A percentile compares a stretch with the other conserved stretches of the same genome.
phyloP scores from a whole-genome alignment of 306 rosid species.

The Adenanthera pavonina region DNA sequence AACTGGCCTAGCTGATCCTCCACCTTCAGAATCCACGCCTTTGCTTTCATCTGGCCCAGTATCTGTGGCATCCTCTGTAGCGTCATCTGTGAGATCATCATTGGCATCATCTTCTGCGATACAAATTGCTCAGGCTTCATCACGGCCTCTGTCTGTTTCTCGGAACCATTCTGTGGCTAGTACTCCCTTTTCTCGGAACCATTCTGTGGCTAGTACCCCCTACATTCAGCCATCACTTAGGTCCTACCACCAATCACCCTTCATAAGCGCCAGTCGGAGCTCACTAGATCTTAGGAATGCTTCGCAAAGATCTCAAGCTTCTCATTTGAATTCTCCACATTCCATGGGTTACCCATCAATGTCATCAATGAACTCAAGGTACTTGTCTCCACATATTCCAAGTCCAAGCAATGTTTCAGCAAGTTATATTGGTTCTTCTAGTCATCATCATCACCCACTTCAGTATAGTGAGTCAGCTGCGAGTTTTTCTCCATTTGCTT shows the following conservation, averaged over 20 bases:
- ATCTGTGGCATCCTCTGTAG: slow-evolving; percentile 64
- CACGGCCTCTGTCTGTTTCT: slow-evolving; percentile 62
- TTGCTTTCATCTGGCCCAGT: slow-evolving; percentile 52
- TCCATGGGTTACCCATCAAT: slow-evolving; percentile 82
- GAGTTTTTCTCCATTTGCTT: slow-evolving; percentile 90
- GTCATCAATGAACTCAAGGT: slow-evolving; percentile 80
- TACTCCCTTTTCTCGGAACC: slow-evolving; percentile 68
- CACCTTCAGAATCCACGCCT: slow-evolving; percentile 96
- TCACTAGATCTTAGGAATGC: slow-evolving; percentile 82
- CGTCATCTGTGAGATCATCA: slow-evolving; percentile 80
- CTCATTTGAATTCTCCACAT: slow-evolving; percentile 71
- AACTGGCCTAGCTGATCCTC: slow-evolving; percentile 67
- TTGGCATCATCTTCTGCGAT: slow-evolving; percentile 80
- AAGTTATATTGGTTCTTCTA: slow-evolving; percentile 72
- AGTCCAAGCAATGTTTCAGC: slow-evolving; percentile 83
- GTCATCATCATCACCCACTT: slow-evolving; percentile 76
- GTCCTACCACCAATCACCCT: slow-evolving; percentile 70
- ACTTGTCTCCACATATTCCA: slow-evolving; percentile 65
- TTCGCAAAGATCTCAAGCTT: slow-evolving; percentile 85
- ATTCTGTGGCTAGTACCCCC: slow-evolving; percentile 73
- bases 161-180: slow-evolving; percentile 70
- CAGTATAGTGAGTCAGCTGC: slow-evolving; percentile 86
- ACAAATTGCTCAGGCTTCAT: slow-evolving; percentile 57
- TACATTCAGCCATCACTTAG: slow-evolving; percentile 72
- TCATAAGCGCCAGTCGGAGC: slow-evolving; percentile 71